Evolutionary conservation across 2,329 filamentous ascomycete species (phyloP), one percentile per base, ranked within the genome.

Genomic region (Polychaeton citri): DNA sequence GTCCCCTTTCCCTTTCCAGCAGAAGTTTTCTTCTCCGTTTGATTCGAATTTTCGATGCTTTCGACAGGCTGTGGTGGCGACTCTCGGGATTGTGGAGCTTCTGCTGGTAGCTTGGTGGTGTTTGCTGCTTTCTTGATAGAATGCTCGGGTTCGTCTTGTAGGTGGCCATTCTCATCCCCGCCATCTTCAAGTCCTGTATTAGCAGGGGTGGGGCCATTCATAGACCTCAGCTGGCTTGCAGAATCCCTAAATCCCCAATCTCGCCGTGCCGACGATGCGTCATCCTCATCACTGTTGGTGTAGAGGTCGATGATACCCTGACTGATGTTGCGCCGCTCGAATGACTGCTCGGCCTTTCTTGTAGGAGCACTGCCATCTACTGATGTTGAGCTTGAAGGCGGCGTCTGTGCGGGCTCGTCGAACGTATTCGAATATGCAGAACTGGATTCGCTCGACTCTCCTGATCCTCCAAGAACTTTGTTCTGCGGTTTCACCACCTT

Each of bases 31-130:
- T 6, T 32, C 21, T 21, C 30, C 38, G 17, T 32, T 15, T 15
- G 26, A 17, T 43, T 38, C n/a, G n/a, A n/a, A n/a, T n/a, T n/a
- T 33, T 57, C 51, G 39, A 55, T 54, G 34, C 44, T 50, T 16
- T 39, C 39, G 33, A 55, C 37, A 6, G 49, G 43, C 4, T 15
- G 12, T 5, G 12, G 24, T 3, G 7, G 15, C 4, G 24, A 12
- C 15, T 28, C 24, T 12, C 12, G 12, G 5, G 24, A 15, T 15
- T 28, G 24, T 10, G 3, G 5, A 28, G 24, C 24, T 12, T 10
- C 7, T 7, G 24, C 24, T 12, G 24, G 24, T n/a, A n/a, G n/a
- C 7, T 28, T 10, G 7, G 12, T 15, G 5, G 7, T 28, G 15
- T 7, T 28, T 15, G 24, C 7, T 28, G 5, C 12, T 4, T 10